Percentiles rank a stretch among this genome's conserved stretches.
phyloP scores from a whole-genome alignment of 139 green algal species.

The Prasinococcaceae sp. region DNA sequence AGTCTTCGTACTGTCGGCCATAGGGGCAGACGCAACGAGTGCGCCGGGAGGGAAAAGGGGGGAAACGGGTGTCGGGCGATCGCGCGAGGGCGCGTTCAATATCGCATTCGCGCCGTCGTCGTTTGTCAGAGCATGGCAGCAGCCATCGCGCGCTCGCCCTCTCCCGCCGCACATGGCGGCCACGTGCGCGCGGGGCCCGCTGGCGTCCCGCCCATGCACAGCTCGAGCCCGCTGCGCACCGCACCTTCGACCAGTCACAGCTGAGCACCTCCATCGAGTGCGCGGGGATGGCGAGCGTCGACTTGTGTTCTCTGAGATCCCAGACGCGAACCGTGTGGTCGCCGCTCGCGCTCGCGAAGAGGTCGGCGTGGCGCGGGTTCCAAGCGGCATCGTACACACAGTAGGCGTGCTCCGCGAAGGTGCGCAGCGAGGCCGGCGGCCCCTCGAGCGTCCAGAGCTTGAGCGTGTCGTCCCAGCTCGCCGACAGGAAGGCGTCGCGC shows the following conservation, averaged over 20 bases:
- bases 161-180: no score
- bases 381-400: slow-evolving; percentile 90
- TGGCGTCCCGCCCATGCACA: no score
- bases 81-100: no score
- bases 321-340: slow-evolving; percentile 35
- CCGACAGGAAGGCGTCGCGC: slow-evolving; percentile 72
- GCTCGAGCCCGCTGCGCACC: no score
- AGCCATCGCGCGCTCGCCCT: no score
- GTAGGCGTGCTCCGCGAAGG: slow-evolving; percentile 71
- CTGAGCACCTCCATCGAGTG: slow-evolving; percentile 53
- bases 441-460: slow-evolving; percentile 78
- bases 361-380: slow-evolving; percentile 36
- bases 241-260: slow-evolving; percentile 41
- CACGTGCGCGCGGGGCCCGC: no score
- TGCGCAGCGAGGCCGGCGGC: slow-evolving; percentile 12
- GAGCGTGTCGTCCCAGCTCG: slow-evolving; percentile 86
- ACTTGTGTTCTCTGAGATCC: slow-evolving; percentile 59
- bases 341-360: slow-evolving; percentile 31
- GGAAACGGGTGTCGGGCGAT: no score
- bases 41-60: no score
- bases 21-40: no score
- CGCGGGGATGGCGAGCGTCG: slow-evolving; percentile 63
- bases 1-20: slow-evolving; percentile 99
- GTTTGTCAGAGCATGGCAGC: no score
- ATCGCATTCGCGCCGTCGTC: no score